These are phyloP conservation scores for Gnomoniopsis sp. DNA, from an alignment of 2,329 filamentous ascomycete genomes.

Conservation along the genomic window DNA sequence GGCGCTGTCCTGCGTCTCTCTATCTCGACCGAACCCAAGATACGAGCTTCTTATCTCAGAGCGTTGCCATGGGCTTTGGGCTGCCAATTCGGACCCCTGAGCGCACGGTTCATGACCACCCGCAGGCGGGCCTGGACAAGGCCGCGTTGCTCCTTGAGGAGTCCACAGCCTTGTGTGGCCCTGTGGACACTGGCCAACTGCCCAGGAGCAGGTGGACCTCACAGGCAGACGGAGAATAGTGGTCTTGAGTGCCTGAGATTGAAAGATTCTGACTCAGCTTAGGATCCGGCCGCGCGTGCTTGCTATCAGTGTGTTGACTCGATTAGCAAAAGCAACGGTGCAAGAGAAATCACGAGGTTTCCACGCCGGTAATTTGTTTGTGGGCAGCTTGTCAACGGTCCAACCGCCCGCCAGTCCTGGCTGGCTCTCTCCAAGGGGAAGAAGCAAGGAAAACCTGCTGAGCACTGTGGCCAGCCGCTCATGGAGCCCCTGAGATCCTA, in stretches of 20 bases:
- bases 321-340: not conserved
- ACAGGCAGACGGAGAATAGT: not conserved
- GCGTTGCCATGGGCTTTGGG: conserved; percentile 7
- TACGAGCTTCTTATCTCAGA: not conserved
- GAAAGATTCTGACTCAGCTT: conserved; percentile 13
- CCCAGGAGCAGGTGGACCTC: not conserved
- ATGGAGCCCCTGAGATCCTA: conserved; percentile 7
- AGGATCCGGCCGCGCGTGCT: not conserved
- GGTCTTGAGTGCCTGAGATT: not conserved
- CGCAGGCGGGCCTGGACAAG: conserved; percentile 2
- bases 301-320: not conserved
- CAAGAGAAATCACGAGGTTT: not conserved
- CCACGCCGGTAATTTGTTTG: not conserved
- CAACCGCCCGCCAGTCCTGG: not conserved
- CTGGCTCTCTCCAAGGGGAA: not conserved
- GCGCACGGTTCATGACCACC: not conserved
- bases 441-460: not conserved
- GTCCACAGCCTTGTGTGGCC: not conserved
- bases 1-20: not conserved
- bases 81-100: conserved; percentile 9
- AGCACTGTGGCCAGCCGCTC: not conserved
- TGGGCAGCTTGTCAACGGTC: not conserved
- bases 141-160: not conserved
- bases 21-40: conserved; percentile 7
- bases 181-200: not conserved